Base-by-base conservation (phyloP, 352 stramenopile species). In the Pythium biforme region DNA sequence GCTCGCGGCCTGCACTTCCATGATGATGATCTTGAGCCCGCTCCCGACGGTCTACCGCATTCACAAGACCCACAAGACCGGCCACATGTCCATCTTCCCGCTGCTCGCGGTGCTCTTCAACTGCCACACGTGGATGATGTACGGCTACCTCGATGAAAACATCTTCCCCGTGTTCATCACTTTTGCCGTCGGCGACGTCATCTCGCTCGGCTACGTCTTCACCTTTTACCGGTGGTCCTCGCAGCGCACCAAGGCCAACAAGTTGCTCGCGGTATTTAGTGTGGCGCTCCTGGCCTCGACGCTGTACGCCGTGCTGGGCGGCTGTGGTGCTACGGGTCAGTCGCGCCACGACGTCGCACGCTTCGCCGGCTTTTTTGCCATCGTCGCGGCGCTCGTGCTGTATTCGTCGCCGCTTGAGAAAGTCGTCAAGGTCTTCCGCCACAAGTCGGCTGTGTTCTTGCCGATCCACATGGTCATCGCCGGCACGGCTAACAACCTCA, bases 391-490 rank as follows among this genome's bases (percentile, higher is more conserved):
- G 3, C 45, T 88, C 55, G 63, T 86, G 46, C 69, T 89, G 15
- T 86, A 84, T 61, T 73, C 65, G 26, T 86, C 77, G 39, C 79
- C 79, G 8, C 81, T 89, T 46, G 73, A 81, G 37, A 86, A 80
- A 41, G 67, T 85, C 27, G 60, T 64, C 37, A 63, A 80, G 37
- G 79, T 89, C 10, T 48, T 86, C 54, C 70, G 61, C 54, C 70
- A 76, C 70, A 75, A 76, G 25, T 82, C 75, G n/a, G 75, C 75
- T 0, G 70, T 83, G 26, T 79, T 81, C 64, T 67, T 89, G 19
- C 75, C 76, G 2, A 83, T 86, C 51, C 66, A 83, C 66, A 80
- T 88, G 71, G 75, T 88, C n/a, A 64, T 76, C 39, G 75, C 75
- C 12, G 75, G 69, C 45, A 75, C 72, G 25, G 67, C 70, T 59